These are phyloP conservation scores for Phlebiopsis flavidoalba DNA, from an alignment of 768 basidiomycete genomes.

Conservation along the genomic window DNA sequence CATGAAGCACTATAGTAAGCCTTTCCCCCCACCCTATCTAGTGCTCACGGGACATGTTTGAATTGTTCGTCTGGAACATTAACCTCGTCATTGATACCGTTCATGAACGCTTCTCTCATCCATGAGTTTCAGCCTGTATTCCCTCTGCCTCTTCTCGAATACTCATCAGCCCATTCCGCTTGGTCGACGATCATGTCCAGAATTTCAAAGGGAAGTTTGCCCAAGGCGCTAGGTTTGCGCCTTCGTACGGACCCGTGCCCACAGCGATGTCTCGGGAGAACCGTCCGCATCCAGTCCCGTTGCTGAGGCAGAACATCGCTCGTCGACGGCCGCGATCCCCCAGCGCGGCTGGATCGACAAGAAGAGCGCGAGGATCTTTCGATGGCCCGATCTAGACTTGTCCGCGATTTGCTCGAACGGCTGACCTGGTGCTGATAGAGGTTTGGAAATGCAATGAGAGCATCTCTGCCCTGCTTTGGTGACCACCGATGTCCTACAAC, in stretches of 20 bases:
- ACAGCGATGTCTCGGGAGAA: conserved; percentile 3
- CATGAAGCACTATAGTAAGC: too few relatives aligned
- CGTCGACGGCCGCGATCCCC: conserved; percentile 19
- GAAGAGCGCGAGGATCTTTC: conserved; percentile 34
- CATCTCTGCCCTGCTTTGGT: conserved; percentile 24
- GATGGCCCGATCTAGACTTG: conserved; percentile 29
- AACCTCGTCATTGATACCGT: conserved; percentile 3
- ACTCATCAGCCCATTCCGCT: conserved; percentile 1
- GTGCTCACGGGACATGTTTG: conserved; percentile 15
- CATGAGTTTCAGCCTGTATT: conserved; percentile 15
- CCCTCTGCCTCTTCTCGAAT: conserved; percentile 10
- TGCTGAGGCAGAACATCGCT: conserved; percentile 30
- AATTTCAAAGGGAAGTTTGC: conserved; percentile 17
- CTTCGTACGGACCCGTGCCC: too few relatives aligned
- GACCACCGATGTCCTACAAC: conserved; percentile 25
- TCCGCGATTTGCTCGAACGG: conserved; percentile 31
- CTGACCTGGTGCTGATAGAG: conserved; percentile 32
- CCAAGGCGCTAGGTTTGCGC: neutral
- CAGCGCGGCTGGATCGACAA: conserved; percentile 31
- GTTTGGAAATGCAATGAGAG: conserved; percentile 32
- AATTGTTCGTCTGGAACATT: conserved; percentile 11
- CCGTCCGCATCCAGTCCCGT: conserved; percentile 20
- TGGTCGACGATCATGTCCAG: conserved; percentile 12
- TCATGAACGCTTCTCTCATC: conserved; percentile 15
- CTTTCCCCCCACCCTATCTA: neutral